phyloP scores from a whole-genome alignment of 1,284 basidiomycete genomes.

The Malassezia yamatoensis region DNA sequence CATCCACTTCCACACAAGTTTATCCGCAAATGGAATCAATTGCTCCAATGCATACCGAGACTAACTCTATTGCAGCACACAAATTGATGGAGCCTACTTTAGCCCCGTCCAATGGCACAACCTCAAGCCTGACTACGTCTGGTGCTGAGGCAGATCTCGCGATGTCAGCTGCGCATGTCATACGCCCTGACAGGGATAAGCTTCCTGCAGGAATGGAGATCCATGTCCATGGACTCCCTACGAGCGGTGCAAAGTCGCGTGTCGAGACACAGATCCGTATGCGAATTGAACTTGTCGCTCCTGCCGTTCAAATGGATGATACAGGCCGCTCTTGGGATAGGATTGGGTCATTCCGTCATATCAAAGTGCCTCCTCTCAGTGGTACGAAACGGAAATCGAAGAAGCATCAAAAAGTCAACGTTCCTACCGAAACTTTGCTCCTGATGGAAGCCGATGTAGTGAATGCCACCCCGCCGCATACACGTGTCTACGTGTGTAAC shows the following conservation, averaged over 20 bases:
- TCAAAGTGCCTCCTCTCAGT: slow-evolving; percentile 46
- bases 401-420: slow-evolving; percentile 55
- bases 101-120: neutral
- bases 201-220: slow-evolving; percentile 39
- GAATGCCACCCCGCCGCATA: slow-evolving; percentile 61
- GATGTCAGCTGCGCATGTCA: slow-evolving; percentile 29
- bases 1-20: neutral
- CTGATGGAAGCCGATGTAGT: slow-evolving; percentile 43
- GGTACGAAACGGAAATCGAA: slow-evolving; percentile 55
- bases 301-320: slow-evolving; percentile 47
- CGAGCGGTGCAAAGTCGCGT: slow-evolving; percentile 75
- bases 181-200: slow-evolving; percentile 27
- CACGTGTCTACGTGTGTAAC: slow-evolving; percentile 62
- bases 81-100: neutral
- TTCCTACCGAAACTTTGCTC: slow-evolving; percentile 43
- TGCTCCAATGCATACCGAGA: neutral
- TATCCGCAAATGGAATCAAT: neutral
- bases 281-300: slow-evolving; percentile 41
- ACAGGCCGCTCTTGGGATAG: slow-evolving; percentile 34
- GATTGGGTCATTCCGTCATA: slow-evolving; percentile 42
- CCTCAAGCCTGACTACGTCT: neutral
- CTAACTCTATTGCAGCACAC: neutral
- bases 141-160: slow-evolving; percentile 26
- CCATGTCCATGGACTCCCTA: slow-evolving; percentile 70
- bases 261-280: slow-evolving; percentile 65